Evolutionary conservation across 2,329 filamentous ascomycete species (phyloP).

Genomic region (Curvularia eragrostidis): DNA sequence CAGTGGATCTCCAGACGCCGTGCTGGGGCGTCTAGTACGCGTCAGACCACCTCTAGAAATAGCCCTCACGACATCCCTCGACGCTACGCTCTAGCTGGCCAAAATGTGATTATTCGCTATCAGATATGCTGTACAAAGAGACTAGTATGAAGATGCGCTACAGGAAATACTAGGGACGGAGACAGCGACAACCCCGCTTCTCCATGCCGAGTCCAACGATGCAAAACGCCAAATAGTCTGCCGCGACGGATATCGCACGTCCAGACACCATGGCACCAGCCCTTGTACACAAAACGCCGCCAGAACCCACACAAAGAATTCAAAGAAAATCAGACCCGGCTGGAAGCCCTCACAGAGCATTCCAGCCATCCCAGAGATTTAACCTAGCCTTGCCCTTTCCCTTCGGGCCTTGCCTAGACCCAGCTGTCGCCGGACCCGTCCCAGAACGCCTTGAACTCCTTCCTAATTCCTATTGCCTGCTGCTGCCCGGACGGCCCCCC

Average conservation of each 20-base stretch:
- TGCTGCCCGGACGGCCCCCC: conserved; percentile 47
- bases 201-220: conserved; percentile 14
- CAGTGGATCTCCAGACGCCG: conserved; percentile 22
- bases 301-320: conserved; percentile 15
- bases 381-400: conserved; percentile 44
- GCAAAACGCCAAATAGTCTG: conserved; percentile 13
- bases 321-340: conserved; percentile 33
- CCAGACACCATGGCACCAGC: conserved; percentile 6
- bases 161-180: background rate
- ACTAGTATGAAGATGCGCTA: background rate
- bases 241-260: conserved; percentile 9
- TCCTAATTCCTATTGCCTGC: conserved; percentile 51
- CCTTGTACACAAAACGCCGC: conserved; percentile 6
- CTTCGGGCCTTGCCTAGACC: conserved; percentile 41
- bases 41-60: background rate
- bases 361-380: conserved; percentile 48
- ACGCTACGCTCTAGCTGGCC: background rate
- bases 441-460: conserved; percentile 49
- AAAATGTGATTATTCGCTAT: background rate
- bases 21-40: conserved; percentile 1
- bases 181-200: conserved; percentile 4
- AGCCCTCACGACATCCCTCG: background rate
- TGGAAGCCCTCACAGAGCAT: conserved; percentile 43
- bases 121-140: background rate
- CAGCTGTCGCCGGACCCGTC: conserved; percentile 37